A percentile compares a stretch with the other conserved stretches of the same genome.
Conservation (phyloP, 495 filamentous ascomycete genomes). For the Lasiosphaeria ovina region DNA sequence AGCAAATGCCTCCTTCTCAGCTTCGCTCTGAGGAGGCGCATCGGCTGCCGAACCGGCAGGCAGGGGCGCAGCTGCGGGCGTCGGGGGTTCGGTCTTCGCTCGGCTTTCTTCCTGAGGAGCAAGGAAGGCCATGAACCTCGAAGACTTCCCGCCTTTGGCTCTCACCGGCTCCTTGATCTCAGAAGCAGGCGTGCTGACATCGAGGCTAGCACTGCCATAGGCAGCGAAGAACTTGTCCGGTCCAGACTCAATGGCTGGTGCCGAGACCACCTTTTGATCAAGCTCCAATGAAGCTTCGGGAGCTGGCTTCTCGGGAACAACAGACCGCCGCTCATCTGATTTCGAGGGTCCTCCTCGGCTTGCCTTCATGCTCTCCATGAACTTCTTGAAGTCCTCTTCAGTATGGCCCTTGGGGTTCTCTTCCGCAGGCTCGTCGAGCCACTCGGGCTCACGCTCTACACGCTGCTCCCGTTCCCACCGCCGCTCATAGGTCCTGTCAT, state of each 20-base stretch:
- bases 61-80: slow-evolving; percentile 24
- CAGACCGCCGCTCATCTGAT: slow-evolving; percentile 50
- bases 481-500: slow-evolving; percentile 44
- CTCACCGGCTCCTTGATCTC: slow-evolving; percentile 41
- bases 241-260: slow-evolving; percentile 61
- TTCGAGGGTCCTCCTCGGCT: slow-evolving; percentile 36
- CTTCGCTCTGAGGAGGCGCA: slow-evolving; percentile 48
- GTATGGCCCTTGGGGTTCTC: slow-evolving; percentile 69
- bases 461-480: slow-evolving; percentile 60
- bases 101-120: slow-evolving; percentile 60
- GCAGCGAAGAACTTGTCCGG: slow-evolving; percentile 81
- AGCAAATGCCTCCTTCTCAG: slow-evolving; percentile 89
- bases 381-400: slow-evolving; percentile 90
- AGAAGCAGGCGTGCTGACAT: slow-evolving; percentile 36
- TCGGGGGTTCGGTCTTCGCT: slow-evolving; percentile 53
- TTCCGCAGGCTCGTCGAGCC: slow-evolving; percentile 76
- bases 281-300: slow-evolving; percentile 32
- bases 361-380: slow-evolving; percentile 90
- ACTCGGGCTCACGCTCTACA: slow-evolving; percentile 79
- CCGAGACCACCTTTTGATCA: slow-evolving; percentile 51
- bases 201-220: slow-evolving; percentile 48
- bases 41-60: neutral
- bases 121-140: slow-evolving; percentile 84
- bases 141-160: slow-evolving; percentile 57
- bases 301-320: slow-evolving; percentile 26